phyloP scores from a whole-genome alignment of 2,329 filamentous ascomycete species.

The Amauroascus verrucosus region DNA sequence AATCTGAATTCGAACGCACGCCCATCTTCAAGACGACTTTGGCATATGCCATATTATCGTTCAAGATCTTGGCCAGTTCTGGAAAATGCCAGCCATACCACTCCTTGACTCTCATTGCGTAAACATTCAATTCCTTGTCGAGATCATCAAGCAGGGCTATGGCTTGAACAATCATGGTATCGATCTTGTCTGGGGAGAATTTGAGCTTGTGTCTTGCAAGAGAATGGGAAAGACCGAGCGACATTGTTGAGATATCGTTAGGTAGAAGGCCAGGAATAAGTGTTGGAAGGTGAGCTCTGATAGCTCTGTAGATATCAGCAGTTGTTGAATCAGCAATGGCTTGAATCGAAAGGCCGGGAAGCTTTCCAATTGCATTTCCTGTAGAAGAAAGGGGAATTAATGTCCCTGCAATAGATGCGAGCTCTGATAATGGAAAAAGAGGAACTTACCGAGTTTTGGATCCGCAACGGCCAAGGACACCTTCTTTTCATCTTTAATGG shows the following conservation, averaged over 20 bases:
- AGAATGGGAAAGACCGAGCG: slow-evolving; percentile 90
- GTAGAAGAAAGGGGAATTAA: not conserved
- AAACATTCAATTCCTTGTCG: slow-evolving; percentile 97
- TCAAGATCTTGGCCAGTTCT: slow-evolving; percentile 91
- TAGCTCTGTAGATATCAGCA: slow-evolving; percentile 83
- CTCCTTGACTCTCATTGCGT: slow-evolving; percentile 98
- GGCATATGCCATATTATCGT: slow-evolving; percentile 92
- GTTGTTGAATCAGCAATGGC: slow-evolving; percentile 73
- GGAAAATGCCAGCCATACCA: slow-evolving; percentile 99
- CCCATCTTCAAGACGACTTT: slow-evolving; percentile 81
- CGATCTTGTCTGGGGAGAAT: slow-evolving; percentile 97
- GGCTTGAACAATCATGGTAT: slow-evolving; percentile 98
- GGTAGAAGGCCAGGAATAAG: slow-evolving; percentile 80
- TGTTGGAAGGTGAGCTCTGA: slow-evolving; percentile 80
- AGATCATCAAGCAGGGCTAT: slow-evolving; percentile 89
- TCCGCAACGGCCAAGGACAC: slow-evolving; percentile 88
- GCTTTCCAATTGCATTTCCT: slow-evolving; percentile 80
- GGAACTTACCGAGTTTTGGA: slow-evolving; percentile 59
- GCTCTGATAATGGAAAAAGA: not conserved
- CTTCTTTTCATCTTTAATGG: slow-evolving; percentile 96
- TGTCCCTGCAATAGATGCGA: not conserved
- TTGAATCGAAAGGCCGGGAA: slow-evolving; percentile 76
- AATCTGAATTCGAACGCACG: slow-evolving; percentile 69
- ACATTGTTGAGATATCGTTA: slow-evolving; percentile 85
- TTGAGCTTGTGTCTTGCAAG: slow-evolving; percentile 96